Percentiles rank a stretch among this genome's conserved stretches.
These are phyloP conservation scores for Curvularia verruculosa DNA, from an alignment of 2,329 filamentous ascomycete genomes.

Conservation along the genomic window DNA sequence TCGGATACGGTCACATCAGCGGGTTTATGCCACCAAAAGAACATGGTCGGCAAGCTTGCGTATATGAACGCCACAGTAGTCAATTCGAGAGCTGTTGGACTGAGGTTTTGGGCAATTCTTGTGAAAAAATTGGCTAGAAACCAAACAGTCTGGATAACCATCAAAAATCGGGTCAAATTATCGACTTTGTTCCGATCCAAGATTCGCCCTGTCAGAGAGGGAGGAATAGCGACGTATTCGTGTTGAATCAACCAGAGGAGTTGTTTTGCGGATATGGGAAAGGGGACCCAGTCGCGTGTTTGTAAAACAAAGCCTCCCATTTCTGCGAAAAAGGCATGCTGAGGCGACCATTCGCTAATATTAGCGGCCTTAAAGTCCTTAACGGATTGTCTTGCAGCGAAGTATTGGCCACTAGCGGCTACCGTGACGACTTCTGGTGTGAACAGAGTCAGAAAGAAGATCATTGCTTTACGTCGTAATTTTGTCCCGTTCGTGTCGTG, in stretches of 20 bases:
- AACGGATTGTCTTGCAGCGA: background rate
- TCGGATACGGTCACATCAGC: background rate
- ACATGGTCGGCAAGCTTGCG: background rate
- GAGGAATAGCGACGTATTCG: background rate
- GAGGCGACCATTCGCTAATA: conserved; percentile 5
- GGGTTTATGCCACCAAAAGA: background rate
- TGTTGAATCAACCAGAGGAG: background rate
- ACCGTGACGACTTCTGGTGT: background rate
- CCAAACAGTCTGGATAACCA: background rate
- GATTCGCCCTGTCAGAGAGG: background rate
- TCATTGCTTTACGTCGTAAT: background rate
- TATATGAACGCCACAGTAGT: background rate
- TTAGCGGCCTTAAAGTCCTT: background rate
- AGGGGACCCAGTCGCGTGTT: background rate
- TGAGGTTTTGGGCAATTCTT: background rate
- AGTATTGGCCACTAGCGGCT: background rate
- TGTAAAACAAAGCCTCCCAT: conserved; percentile 15
- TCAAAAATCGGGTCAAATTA: background rate
- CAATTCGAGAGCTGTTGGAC: background rate
- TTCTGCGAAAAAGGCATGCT: conserved; percentile 11
- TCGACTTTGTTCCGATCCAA: background rate
- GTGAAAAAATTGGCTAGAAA: background rate
- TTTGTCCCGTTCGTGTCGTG: background rate
- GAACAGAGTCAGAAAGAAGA: background rate
- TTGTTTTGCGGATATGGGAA: conserved; percentile 1